phyloP scores from a whole-genome alignment of 345 rosid genomes.

The Sisymbrium altissimum region DNA sequence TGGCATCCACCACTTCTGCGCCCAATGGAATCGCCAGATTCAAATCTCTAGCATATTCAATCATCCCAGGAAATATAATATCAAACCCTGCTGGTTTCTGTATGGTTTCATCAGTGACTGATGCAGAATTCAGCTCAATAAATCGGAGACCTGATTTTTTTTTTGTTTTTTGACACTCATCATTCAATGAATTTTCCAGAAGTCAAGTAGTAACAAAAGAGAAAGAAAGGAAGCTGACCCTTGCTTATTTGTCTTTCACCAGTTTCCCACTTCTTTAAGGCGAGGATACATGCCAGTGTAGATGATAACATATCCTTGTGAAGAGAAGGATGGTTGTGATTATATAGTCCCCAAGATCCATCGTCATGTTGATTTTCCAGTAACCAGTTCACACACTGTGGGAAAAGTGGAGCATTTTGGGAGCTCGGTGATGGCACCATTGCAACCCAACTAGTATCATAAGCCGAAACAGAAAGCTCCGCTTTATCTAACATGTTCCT shows the following conservation, averaged over 20 bases:
- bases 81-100: conserved; percentile 68
- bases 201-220: background rate
- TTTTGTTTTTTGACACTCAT: background rate
- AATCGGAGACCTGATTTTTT: conserved; percentile 60
- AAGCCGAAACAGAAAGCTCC: conserved; percentile 67
- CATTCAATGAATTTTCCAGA: background rate
- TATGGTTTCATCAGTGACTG: conserved; percentile 53
- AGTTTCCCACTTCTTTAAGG: conserved; percentile 68
- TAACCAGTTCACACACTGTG: conserved; percentile 65
- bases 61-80: conserved; percentile 78
- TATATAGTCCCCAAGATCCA: conserved; percentile 80
- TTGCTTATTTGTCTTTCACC: conserved; percentile 64
- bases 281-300: conserved; percentile 77
- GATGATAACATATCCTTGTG: conserved; percentile 64
- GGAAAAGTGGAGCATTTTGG: conserved; percentile 56
- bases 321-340: conserved; percentile 37
- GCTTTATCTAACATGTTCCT: conserved; percentile 58
- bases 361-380: conserved; percentile 66
- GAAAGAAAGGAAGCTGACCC: conserved; percentile 34
- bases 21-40: conserved; percentile 58
- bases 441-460: conserved; percentile 94
- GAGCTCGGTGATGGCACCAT: conserved; percentile 71
- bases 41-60: conserved; percentile 62
- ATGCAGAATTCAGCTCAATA: conserved; percentile 58
- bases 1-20: conserved; percentile 40